phyloP scores from a whole-genome alignment of 768 basidiomycete genomes.

The Phaeotremella skinneri region DNA sequence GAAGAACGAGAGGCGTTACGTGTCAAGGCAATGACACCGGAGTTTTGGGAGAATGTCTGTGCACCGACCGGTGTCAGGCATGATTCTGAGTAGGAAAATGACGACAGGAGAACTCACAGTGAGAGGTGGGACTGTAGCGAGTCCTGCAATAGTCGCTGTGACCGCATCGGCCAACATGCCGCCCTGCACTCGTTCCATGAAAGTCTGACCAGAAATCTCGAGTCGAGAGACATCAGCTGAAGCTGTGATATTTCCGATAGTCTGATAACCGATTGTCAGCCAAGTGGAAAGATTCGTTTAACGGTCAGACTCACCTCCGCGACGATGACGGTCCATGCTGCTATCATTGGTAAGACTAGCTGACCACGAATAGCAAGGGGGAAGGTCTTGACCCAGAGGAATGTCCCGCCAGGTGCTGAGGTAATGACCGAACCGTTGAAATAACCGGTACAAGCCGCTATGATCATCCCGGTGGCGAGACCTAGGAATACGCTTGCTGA shows the following conservation, averaged over 20 bases:
- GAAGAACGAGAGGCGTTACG: slow-evolving; percentile 24
- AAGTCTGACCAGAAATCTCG: slow-evolving; percentile 19
- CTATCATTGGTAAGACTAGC: slow-evolving; percentile 29
- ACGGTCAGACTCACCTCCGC: slow-evolving; percentile 17
- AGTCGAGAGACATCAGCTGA: slow-evolving; percentile 24
- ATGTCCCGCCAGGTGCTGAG: slow-evolving; percentile 20
- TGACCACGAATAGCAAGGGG: slow-evolving; percentile 19
- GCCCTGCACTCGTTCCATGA: slow-evolving; percentile 25
- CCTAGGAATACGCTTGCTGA: slow-evolving; percentile 30
- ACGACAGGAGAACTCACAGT: slow-evolving; percentile 6
- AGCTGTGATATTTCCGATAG: slow-evolving; percentile 30
- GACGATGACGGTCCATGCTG: slow-evolving; percentile 29
- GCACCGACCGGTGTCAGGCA: too few relatives aligned
- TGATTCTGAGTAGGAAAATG: not conserved
- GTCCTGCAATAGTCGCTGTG: slow-evolving; percentile 25
- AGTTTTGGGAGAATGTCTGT: slow-evolving; percentile 33
- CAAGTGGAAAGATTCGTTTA: not conserved
- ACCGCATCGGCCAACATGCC: slow-evolving; percentile 28
- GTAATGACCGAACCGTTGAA: slow-evolving; percentile 24
- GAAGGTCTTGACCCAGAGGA: slow-evolving; percentile 27
- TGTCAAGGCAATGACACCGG: slow-evolving; percentile 31
- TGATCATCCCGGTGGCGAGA: slow-evolving; percentile 28
- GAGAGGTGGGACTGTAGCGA: slow-evolving; percentile 31
- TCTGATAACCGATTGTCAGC: slow-evolving; percentile 3
- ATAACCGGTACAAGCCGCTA: slow-evolving; percentile 29